These are phyloP conservation scores for Alternaria arbusti DNA, from an alignment of 2,329 filamentous ascomycete genomes.

Conservation along the genomic window DNA sequence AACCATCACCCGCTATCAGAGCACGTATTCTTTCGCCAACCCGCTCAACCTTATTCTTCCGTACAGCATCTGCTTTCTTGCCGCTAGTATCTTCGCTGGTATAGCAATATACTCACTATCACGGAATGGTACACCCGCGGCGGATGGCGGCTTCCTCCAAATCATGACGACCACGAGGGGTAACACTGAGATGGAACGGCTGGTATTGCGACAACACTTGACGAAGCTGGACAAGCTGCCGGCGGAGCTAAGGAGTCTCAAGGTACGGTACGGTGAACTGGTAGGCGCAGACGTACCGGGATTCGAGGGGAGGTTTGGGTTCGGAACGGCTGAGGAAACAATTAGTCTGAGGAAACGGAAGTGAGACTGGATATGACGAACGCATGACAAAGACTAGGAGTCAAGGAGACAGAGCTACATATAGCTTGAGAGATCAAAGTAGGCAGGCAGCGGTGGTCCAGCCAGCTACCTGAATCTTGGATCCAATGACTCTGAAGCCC, in stretches of 20 bases:
- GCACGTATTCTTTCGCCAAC: conserved; percentile 7
- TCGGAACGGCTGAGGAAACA: conserved; percentile 14
- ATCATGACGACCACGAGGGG: conserved; percentile 17
- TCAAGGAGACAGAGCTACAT: too few relatives aligned
- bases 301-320: background rate
- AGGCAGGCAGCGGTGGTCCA: conserved; percentile 63
- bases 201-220: background rate
- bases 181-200: conserved; percentile 8
- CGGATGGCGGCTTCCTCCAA: conserved; percentile 19
- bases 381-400: too few relatives aligned
- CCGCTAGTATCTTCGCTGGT: background rate
- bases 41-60: conserved; percentile 10
- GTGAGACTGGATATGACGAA: too few relatives aligned
- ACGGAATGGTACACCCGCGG: conserved; percentile 3
- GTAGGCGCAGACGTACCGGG: background rate
- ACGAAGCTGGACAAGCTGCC: background rate
- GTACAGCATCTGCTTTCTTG: conserved; percentile 6
- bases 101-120: conserved; percentile 8
- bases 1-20: conserved; percentile 6
- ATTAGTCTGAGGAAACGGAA: background rate
- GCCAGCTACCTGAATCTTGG: conserved; percentile 48
- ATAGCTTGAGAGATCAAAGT: conserved; percentile 62
- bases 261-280: conserved; percentile 12
- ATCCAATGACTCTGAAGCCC: background rate
- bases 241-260: conserved; percentile 1